These are phyloP conservation scores for Suillus americanus DNA, from an alignment of 768 basidiomycete species.

Conservation along the genomic window DNA sequence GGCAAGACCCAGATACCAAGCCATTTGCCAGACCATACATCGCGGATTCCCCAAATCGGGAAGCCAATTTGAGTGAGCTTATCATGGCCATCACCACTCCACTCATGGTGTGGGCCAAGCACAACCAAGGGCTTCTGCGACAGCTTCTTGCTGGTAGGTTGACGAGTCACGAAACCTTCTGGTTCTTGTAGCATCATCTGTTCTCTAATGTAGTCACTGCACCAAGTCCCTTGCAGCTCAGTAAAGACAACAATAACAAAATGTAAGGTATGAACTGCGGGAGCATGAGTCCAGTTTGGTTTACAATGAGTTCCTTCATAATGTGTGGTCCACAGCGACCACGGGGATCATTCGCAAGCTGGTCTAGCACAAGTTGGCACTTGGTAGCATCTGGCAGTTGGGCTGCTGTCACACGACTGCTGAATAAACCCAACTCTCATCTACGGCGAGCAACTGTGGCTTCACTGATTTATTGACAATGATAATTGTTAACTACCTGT, in stretches of 20 bases:
- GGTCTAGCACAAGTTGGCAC: conserved; percentile 23
- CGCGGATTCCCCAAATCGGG: conserved; percentile 29
- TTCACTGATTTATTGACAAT: background rate
- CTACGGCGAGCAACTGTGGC: background rate
- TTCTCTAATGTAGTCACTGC: conserved; percentile 13
- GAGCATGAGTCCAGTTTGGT: conserved; percentile 14
- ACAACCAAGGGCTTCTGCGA: conserved; percentile 11
- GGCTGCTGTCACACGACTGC: background rate
- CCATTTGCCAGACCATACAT: conserved; percentile 30
- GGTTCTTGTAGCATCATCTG: conserved; percentile 24
- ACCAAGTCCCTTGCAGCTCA: background rate
- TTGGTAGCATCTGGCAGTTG: conserved; percentile 1
- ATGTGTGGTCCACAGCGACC: conserved; percentile 17
- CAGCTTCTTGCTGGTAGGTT: conserved; percentile 31
- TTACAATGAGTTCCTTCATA: conserved; percentile 21
- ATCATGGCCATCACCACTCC: conserved; percentile 37
- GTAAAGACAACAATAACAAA: background rate
- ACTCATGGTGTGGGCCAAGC: conserved; percentile 31
- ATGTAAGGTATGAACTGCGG: conserved; percentile 3
- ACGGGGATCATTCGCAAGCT: conserved; percentile 24
- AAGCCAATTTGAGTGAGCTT: conserved; percentile 34
- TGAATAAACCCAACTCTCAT: background rate
- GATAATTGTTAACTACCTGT: background rate
- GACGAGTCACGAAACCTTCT: conserved; percentile 23
- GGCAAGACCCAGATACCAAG: conserved; percentile 29